Conservation (phyloP, 352 stramenopile species). For the Globisporangium spinosum region DNA sequence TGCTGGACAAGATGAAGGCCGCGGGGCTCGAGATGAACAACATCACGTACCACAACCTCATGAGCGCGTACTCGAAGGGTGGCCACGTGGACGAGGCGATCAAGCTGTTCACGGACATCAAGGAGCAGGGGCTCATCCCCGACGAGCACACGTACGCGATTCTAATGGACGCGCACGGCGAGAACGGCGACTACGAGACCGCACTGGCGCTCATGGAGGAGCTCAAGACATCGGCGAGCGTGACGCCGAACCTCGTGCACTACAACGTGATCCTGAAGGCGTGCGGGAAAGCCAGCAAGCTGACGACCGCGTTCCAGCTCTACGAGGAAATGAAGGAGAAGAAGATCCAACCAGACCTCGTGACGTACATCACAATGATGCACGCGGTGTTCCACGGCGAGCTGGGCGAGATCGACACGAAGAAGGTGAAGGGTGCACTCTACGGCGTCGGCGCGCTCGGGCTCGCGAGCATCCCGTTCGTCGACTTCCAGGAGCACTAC, state of each 20-base stretch:
- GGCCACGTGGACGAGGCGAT: slow-evolving; percentile 47
- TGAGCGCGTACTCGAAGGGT: slow-evolving; percentile 60
- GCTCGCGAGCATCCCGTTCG: slow-evolving; percentile 54
- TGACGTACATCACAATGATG: slow-evolving; percentile 88
- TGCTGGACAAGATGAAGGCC: slow-evolving; percentile 56
- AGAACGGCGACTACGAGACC: slow-evolving; percentile 53
- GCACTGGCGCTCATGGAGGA: slow-evolving; percentile 50
- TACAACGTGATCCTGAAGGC: slow-evolving; percentile 83
- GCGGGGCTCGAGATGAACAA: slow-evolving; percentile 58
- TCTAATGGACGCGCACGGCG: slow-evolving; percentile 67
- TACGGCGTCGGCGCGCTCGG: slow-evolving; percentile 53
- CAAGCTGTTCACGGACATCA: slow-evolving; percentile 58
- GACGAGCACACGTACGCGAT: slow-evolving; percentile 71
- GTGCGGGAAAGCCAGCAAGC: slow-evolving; percentile 65
- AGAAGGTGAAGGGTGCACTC: slow-evolving; percentile 65
- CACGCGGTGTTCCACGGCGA: slow-evolving; percentile 84
- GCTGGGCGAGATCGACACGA: slow-evolving; percentile 55
- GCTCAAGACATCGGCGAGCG: slow-evolving; percentile 32
- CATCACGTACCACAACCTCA: slow-evolving; percentile 68
- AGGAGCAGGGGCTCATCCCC: slow-evolving; percentile 38
- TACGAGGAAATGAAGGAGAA: slow-evolving; percentile 85
- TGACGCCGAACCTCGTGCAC: slow-evolving; percentile 53
- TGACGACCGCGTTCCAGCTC: slow-evolving; percentile 69
- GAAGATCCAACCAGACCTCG: slow-evolving; percentile 60
- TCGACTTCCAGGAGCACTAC: slow-evolving; percentile 74